Conservation (phyloP, 2,329 filamentous ascomycete species). For the Penicillium corylophilum region DNA sequence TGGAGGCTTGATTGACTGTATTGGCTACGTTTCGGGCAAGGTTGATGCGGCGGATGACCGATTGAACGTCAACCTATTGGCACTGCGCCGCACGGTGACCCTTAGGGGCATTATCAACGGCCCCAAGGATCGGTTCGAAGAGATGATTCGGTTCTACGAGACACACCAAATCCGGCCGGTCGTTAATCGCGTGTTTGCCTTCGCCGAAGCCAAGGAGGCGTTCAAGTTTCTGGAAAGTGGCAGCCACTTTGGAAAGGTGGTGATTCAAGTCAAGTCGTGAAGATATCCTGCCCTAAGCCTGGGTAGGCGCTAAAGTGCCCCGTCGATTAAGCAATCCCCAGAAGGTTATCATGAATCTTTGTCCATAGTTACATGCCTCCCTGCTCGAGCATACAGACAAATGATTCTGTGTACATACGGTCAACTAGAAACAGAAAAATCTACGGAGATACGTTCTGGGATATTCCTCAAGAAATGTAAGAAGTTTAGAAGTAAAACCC, state of each 20-base stretch:
- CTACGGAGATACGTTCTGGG: no score
- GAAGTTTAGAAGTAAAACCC: no score
- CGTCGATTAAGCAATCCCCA: no score
- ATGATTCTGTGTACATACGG: no score
- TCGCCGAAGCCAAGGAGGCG: constrained; percentile 53
- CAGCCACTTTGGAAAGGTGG: constrained; percentile 57
- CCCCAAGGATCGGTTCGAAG: constrained; percentile 53
- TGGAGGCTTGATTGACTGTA: constrained; percentile 48
- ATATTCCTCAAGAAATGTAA: no score
- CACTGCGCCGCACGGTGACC: constrained; percentile 52
- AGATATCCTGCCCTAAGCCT: background rate
- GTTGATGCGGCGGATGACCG: constrained; percentile 56
- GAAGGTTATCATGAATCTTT: no score
- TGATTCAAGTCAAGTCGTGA: constrained; percentile 44
- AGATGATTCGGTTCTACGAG: constrained; percentile 38
- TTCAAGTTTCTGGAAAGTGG: constrained; percentile 54
- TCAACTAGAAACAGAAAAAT: no score
- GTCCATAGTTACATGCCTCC: no score
- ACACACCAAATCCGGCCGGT: constrained; percentile 39
- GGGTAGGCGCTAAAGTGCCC: no score
- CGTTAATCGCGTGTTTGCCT: constrained; percentile 56
- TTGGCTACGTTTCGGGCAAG: constrained; percentile 54
- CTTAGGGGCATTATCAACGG: constrained; percentile 63
- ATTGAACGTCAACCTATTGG: constrained; percentile 60
- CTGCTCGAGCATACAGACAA: no score